Base-by-base conservation (phyloP, 768 basidiomycete genomes). In the Amylocystis lapponica region DNA sequence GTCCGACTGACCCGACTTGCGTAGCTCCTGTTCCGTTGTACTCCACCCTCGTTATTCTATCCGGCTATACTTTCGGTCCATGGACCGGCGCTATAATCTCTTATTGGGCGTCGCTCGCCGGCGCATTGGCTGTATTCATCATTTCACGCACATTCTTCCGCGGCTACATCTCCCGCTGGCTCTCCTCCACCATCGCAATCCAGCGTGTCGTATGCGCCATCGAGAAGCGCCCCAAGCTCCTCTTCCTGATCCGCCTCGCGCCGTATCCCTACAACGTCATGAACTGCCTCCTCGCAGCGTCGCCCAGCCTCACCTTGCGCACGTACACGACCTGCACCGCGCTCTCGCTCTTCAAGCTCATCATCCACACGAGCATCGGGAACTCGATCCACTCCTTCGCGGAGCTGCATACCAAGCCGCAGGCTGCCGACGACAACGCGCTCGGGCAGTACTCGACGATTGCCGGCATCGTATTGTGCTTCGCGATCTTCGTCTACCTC, bases 221-320 rank as follows among this genome's bases (percentile, higher is more conserved):
- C 52, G 90, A 94, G 67, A 81, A 81, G 63, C 79, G 83, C 39
- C 92, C 92, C 1, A 82, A 82, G 56, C 74, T 96, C 4, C 79
- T 96, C 16, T 91, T 95, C 69, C 78, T 95, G 47, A 88, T 96
- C 53, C 85, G 93, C 38, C 73, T 93, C 42, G 91, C 87, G n/a
- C 89, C 89, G 3, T 90, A 91, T 59, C 88, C 86, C 0, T 90
- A 86, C 69, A 95, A 95, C 66, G 86, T 95, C 56, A 89, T 95
- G 81, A 96, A 95, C 68, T 88, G 86, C 57, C 79, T 96, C 36
- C 76, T 96, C 36, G 91, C 93, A 7, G 87, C 89, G 2, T 81
- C 86, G n/a, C 82, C 83, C 25, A 79, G 83, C 5, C 78, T 94
- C 52, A 83, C 82, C 4, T 71, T 93, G 50, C 72, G 72, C 50